Evolutionary conservation across 2,329 filamentous ascomycete species (phyloP).

Genomic region (Fusarium beomiforme): DNA sequence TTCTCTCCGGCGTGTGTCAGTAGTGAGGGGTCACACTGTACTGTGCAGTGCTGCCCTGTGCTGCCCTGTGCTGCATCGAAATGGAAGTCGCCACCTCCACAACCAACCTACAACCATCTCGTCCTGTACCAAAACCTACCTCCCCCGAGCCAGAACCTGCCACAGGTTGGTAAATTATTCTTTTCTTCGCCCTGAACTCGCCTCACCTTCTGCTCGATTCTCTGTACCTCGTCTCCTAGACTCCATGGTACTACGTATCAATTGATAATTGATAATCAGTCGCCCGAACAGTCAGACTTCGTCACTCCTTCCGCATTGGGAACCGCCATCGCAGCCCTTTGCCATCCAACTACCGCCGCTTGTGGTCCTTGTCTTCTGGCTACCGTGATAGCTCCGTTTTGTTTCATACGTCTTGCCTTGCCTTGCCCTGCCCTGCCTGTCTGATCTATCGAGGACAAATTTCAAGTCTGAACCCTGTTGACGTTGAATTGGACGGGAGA

Average conservation of each 20-base stretch:
- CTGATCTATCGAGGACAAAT: not conserved
- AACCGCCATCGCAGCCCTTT: slow-evolving; percentile 1
- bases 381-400: slow-evolving; percentile 16
- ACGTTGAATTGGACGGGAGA: slow-evolving; percentile 10
- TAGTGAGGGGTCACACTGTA: slow-evolving; percentile 34
- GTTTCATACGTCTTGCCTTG: slow-evolving; percentile 1
- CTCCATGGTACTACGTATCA: slow-evolving; percentile 1
- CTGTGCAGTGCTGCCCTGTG: not conserved
- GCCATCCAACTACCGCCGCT: slow-evolving; percentile 5
- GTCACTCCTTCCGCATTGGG: slow-evolving; percentile 28
- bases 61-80: slow-evolving; percentile 6
- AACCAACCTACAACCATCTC: not conserved
- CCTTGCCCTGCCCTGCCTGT: not conserved
- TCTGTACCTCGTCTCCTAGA: not conserved
- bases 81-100: slow-evolving; percentile 44
- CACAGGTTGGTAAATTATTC: slow-evolving; percentile 4
- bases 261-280: slow-evolving; percentile 2
- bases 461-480: slow-evolving; percentile 11
- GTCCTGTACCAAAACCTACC: not conserved
- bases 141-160: slow-evolving; percentile 15
- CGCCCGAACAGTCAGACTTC: slow-evolving; percentile 11
- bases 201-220: not conserved
- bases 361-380: not conserved
- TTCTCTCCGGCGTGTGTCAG: not conserved
- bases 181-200: not conserved